Base-by-base conservation (phyloP, 495 filamentous ascomycete genomes). In the Saxispiralis lemnorum region DNA sequence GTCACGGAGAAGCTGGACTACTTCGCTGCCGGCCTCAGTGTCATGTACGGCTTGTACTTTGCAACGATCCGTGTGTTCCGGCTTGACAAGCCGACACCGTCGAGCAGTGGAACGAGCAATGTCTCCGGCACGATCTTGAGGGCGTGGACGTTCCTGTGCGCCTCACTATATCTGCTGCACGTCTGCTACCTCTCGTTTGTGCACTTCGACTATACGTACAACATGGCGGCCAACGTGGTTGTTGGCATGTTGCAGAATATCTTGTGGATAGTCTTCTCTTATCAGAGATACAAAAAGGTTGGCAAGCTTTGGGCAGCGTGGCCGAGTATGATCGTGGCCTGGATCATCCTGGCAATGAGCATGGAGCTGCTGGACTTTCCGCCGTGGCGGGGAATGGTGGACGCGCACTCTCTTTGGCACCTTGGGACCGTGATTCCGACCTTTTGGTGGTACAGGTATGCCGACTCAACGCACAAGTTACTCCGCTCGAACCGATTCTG, bases 341-440 rank as follows among this genome's bases (percentile, higher is more conserved):
- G 86, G 87, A 69, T 97, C 45, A 68, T 93, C 45, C 55, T 86
- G 58, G 86, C 83, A 7, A 97, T 97, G 89, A 86, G 88, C 56
- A 63, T 97, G 57, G 89, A 97, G 60, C 54, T 97, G 53, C 64
- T 96, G 45, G 89, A 97, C 61, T 97, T 97, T 57, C 74, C 92
- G 44, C 89, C 89, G 1, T 65, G 83, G 53, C 69, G 75, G 65
- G 82, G 81, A 12, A 73, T 78, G 54, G 56, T 97, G 32, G 89
- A 97, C 70, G 89, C 89, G 15, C 89, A 97, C 69, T 86, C 82
- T 51, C 61, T 97, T 45, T 97, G 89, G 89, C 89, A 97, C 72
- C 58, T 89, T 45, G 83, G 83, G 31, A 97, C 89, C 1, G 86
- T 97, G 37, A 70, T 72, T 39, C 89, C 89, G 21, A 82, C 86